Percentiles rank a stretch among this genome's conserved stretches.
Evolutionary conservation across 2,329 filamentous ascomycete species (phyloP).

Genomic region (Botrytis squamosa): DNA sequence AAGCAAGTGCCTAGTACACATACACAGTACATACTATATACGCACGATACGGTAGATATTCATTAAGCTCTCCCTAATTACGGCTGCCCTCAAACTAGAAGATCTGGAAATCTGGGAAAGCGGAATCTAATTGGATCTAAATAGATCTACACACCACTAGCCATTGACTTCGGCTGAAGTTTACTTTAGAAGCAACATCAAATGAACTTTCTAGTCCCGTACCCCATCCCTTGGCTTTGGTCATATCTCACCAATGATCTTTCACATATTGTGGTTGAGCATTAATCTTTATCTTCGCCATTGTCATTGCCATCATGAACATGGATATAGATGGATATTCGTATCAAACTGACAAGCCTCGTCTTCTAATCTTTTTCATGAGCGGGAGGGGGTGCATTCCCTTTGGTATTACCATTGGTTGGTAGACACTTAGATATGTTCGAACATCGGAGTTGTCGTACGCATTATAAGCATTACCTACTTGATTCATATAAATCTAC

Average conservation of each 20-base stretch:
- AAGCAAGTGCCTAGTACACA: not conserved
- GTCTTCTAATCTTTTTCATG: not conserved
- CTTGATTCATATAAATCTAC: not conserved
- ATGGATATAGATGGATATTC: not conserved
- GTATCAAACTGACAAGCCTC: not conserved
- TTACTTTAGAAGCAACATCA: conserved; percentile 11
- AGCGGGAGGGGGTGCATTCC: not conserved
- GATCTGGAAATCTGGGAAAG: not conserved
- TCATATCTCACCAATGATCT: conserved; percentile 5
- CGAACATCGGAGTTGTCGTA: not conserved
- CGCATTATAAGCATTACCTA: not conserved
- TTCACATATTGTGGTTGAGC: not conserved
- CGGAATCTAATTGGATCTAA: not conserved
- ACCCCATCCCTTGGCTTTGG: conserved; percentile 12
- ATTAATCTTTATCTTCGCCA: not conserved
- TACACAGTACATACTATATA: not conserved
- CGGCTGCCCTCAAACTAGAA: conserved; percentile 4
- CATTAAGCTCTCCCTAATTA: not conserved
- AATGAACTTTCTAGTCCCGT: not conserved
- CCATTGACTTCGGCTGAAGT: conserved; percentile 3
- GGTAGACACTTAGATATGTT: not conserved
- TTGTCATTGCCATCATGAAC: not conserved
- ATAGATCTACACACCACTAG: not conserved
- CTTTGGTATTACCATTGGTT: conserved; percentile 11
- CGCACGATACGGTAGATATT: not conserved